A percentile compares a stretch with the other conserved stretches of the same genome.
phyloP scores from a whole-genome alignment of 1,139 yeast species.

The Tardiomyces digboiensis region DNA sequence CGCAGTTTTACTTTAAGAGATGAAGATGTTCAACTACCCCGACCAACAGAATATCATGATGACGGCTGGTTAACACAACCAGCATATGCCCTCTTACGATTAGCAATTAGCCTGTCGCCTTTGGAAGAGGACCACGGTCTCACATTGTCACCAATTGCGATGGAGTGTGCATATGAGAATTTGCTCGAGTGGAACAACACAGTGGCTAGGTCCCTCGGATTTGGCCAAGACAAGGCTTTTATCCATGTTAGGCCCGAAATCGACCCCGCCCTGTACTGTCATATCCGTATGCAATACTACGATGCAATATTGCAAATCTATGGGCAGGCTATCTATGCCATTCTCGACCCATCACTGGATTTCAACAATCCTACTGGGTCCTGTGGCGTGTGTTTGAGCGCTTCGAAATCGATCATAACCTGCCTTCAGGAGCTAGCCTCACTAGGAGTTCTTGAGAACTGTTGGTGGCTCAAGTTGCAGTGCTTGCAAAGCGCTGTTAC shows the following conservation, averaged over 20 bases:
- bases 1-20: slow-evolving; percentile 36
- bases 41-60: slow-evolving; percentile 31
- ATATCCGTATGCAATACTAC: slow-evolving; percentile 9
- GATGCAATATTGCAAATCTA: slow-evolving; percentile 5
- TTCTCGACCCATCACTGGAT: slow-evolving; percentile 4
- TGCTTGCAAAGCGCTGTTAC: slow-evolving; percentile 27
- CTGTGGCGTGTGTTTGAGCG: slow-evolving; percentile 5
- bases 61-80: slow-evolving; percentile 50
- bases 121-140: slow-evolving; percentile 12
- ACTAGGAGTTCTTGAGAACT: slow-evolving; percentile 13
- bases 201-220: neutral
- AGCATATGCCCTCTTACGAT: slow-evolving; percentile 27
- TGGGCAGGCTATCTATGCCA: slow-evolving; percentile 7
- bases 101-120: slow-evolving; percentile 15
- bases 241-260: neutral
- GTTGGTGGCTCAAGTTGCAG: neutral
- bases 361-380: neutral
- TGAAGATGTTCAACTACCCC: slow-evolving; percentile 28
- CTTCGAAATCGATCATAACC: slow-evolving; percentile 7
- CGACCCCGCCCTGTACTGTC: slow-evolving; percentile 5
- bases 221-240: neutral
- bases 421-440: neutral
- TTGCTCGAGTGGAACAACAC: neutral
- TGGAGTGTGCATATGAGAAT: neutral
- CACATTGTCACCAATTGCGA: neutral